These are phyloP conservation scores for Melastoma malabathricum DNA, from an alignment of 345 rosid species.

Conservation along the genomic window DNA sequence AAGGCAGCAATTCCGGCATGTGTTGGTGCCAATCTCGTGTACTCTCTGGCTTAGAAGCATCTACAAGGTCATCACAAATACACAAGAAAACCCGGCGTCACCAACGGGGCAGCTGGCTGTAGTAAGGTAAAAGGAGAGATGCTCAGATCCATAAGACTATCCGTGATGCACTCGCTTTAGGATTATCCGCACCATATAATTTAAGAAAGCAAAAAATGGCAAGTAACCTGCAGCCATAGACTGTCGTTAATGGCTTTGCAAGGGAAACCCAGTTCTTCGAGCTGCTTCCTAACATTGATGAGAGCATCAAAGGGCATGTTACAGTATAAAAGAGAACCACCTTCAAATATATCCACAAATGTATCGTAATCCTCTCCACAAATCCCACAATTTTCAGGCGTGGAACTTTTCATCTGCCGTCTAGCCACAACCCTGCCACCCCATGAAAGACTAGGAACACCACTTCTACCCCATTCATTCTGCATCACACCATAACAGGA, in stretches of 20 bases:
- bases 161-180: no score
- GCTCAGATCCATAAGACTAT: no score
- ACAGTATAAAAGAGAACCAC: constrained; percentile 83
- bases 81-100: background rate
- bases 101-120: no score
- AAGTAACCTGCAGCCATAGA: constrained; percentile 91
- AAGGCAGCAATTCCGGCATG: constrained; percentile 75
- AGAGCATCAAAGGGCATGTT: constrained; percentile 93
- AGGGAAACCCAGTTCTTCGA: constrained; percentile 91
- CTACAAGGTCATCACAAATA: constrained; percentile 20
- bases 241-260: constrained; percentile 95
- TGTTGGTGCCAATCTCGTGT: constrained; percentile 72
- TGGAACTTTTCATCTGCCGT: constrained; percentile 43
- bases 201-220: constrained; percentile 9
- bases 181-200: constrained; percentile 4
- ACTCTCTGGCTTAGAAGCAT: constrained; percentile 89
- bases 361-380: constrained; percentile 68
- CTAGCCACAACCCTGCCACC: constrained; percentile 93
- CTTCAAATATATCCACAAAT: constrained; percentile 80
- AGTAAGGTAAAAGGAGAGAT: no score
- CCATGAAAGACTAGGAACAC: constrained; percentile 71
- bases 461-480: constrained; percentile 81
- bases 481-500: constrained; percentile 39
- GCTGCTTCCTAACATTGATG: constrained; percentile 80
- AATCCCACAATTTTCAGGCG: constrained; percentile 48